Base-by-base conservation (phyloP, 805 yeast species). In the Sungouiozyma intestinalis region DNA sequence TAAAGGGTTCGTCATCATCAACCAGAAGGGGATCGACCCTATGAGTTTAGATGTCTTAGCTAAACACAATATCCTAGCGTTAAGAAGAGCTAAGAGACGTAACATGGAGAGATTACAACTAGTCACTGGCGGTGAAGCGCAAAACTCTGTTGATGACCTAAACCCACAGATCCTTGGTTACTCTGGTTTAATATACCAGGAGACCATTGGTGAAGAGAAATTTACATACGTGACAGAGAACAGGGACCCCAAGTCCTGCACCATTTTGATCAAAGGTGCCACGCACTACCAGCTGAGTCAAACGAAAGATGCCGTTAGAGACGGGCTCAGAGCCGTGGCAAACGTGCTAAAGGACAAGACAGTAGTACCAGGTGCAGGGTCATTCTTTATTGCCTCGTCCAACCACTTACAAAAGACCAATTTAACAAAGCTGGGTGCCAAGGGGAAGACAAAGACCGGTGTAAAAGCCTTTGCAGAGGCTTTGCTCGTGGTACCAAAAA, bases 1-100 rank as follows among this genome's bases (percentile, higher is more conserved):
- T 49, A 72, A 79, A 55, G 85, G 90, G 2, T 92, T 92, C 65
- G 97, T 92, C 44, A 84, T 92, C 44, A 84, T 92, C 63, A 92
- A 92, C 67, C 98, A 92, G 67, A 92, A 92, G 72, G 98, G 98
- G 55, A 92, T 92, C 51, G 98, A 92, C 62, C 98, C 98, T 49
- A 83, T 92, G 92, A 87, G 97, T 6, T 69, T 92, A 48, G 98
- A 92, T 60, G 81, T 90, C 4, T 72, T 92, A 49, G 97, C 97
- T 36, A 86, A 85, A 60, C 82, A 92, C 65, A 84, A 83, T 53
- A 92, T 92, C 51, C 71, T 92, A 53, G 98, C 98, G 1, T 73
- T 92, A 55, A 81, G 99, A 71, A 79, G 98, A 60, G 99, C 99
- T 36, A 92, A 92, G 72, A 80, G 99, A 71, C 82, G 99, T 69